Base-by-base conservation (phyloP, 129 eudicot species). In the Heracleum sosnowskyi region DNA sequence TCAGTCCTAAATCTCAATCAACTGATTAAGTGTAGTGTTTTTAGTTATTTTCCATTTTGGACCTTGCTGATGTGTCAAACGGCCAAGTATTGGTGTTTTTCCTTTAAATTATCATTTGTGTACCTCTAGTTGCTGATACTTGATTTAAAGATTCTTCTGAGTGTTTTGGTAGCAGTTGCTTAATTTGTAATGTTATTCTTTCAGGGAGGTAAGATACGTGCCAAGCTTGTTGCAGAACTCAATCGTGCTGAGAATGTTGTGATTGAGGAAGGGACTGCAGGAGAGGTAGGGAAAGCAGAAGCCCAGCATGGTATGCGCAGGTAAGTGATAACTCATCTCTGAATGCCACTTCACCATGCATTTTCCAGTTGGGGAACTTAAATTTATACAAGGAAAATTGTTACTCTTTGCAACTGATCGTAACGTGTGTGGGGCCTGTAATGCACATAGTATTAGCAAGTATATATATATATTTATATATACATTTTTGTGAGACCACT, bases 301-400 rank as follows among this genome's bases (percentile, higher is more conserved):
- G 97, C 97, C 57, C 97, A 96, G 80, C 85, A 78, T 77, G 99
- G 99, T 89, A 96, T 96, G 97, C 97, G 95, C 83, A 88, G 81
- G 99, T 92, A 84, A 82, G 57, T 68, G 13, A 26, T 34, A n/a
- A 10, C 68, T 26, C 37, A 31, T 63, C 31, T 63, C 12, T 15
- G 16, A 63, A 63, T 63, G 36, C 71, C 4, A 31, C 18, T 64
- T 64, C 71, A 64, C 22, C 37, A 64, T 64, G 71, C 71, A 31
- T 29, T 31, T 11, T 57, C 15, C 5, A 55, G 24, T 24, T 24
- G 2, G 13, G 64, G n/a, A 55, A 55, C 10, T 55, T 55, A 1
- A 22, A 55, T 55, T 24, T 26, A 18, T 60, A 10, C 0, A 10
- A 60, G 15, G 15, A 57, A 57, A n/a, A 2, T 26, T 60, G 29